Conservation (phyloP, 768 basidiomycete genomes). For the Naganishia antarctica region DNA sequence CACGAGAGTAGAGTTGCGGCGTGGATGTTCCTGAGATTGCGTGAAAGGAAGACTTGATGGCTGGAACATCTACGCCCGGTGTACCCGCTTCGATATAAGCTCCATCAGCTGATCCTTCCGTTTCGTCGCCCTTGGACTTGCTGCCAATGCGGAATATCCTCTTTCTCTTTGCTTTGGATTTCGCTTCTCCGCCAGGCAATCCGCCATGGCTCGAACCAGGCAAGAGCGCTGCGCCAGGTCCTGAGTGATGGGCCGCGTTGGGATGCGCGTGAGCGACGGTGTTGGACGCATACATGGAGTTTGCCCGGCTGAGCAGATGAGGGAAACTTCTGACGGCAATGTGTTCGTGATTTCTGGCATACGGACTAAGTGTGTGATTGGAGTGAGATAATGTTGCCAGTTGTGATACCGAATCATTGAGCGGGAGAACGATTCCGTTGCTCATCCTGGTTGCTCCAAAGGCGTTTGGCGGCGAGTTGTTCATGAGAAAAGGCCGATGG, state of each 20-base stretch:
- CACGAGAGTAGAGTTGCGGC: conserved; percentile 12
- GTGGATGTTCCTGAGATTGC: conserved; percentile 10
- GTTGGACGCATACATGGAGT: conserved; percentile 14
- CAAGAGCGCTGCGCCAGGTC: background rate
- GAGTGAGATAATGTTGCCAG: conserved; percentile 78
- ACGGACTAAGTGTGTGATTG: conserved; percentile 90
- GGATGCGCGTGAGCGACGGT: background rate
- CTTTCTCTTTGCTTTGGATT: conserved; percentile 25
- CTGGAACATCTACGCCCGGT: background rate
- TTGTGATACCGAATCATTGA: conserved; percentile 74
- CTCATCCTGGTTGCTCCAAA: conserved; percentile 20
- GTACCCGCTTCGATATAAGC: background rate
- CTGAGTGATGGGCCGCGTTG: background rate
- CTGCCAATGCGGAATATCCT: conserved; percentile 24
- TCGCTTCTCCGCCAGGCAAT: background rate
- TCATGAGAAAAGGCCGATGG: conserved; percentile 26
- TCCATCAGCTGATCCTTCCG: background rate
- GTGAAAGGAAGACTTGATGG: background rate
- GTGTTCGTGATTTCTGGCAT: conserved; percentile 81
- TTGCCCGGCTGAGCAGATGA: conserved; percentile 46
- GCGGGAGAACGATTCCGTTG: conserved; percentile 45
- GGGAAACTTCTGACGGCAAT: conserved; percentile 89
- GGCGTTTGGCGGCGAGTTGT: conserved; percentile 20
- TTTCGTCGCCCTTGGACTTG: background rate
- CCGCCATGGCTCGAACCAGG: background rate